Evolutionary conservation across 495 filamentous ascomycete species (phyloP).

Genomic region (Trichoderma parareesei): DNA sequence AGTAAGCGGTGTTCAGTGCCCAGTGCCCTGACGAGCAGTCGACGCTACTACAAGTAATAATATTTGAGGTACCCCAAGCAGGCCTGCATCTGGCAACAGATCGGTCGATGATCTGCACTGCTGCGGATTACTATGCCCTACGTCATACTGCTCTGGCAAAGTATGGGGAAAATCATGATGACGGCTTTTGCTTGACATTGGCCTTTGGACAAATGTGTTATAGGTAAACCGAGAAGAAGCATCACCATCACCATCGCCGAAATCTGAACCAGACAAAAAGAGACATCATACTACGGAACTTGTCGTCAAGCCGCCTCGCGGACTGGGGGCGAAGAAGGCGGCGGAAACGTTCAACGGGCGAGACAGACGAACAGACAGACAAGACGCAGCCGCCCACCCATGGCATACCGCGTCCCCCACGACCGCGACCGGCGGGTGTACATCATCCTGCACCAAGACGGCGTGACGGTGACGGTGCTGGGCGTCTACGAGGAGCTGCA

Average conservation of each 20-base stretch:
- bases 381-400: not conserved
- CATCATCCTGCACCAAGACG: slow-evolving; percentile 12
- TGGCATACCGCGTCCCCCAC: slow-evolving; percentile 1
- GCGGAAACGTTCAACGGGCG: too few species aligned
- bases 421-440: slow-evolving; percentile 7
- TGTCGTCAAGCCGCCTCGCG: not conserved
- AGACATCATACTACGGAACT: not conserved
- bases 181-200: not conserved
- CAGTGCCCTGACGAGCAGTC: too few species aligned
- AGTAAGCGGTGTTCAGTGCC: too few species aligned
- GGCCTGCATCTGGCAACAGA: not conserved
- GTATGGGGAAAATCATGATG: not conserved
- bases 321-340: too few species aligned
- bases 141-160: not conserved
- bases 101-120: too few species aligned
- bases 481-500: slow-evolving; percentile 11
- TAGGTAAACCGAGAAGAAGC: not conserved
- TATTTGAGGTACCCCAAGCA: too few species aligned
- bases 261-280: not conserved
- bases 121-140: not conserved
- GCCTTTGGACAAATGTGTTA: too few species aligned
- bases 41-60: too few species aligned
- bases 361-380: not conserved
- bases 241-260: not conserved
- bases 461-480: not conserved